phyloP scores from a whole-genome alignment of 1,139 yeast genomes.

The Magnusiomyces suaveolens region DNA sequence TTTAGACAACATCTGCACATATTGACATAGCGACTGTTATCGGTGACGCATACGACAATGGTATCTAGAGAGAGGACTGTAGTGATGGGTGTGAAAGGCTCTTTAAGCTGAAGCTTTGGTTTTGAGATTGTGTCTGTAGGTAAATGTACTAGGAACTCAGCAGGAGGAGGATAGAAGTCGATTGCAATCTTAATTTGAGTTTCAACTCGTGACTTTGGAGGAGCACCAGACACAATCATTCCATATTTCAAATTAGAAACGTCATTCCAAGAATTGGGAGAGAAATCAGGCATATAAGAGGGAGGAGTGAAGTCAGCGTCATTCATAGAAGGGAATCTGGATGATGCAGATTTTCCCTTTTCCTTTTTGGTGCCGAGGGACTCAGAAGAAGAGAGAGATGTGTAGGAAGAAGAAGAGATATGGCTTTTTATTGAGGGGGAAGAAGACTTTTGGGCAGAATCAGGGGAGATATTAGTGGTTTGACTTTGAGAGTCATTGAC shows the following conservation, averaged over 20 bases:
- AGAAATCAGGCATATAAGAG: slow-evolving; percentile 29
- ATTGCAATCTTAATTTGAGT: slow-evolving; percentile 74
- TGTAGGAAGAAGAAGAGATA: not conserved
- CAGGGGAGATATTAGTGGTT: not conserved
- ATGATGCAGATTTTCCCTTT: not conserved
- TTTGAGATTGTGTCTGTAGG: slow-evolving; percentile 81
- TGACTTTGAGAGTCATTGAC: not conserved
- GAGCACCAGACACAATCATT: slow-evolving; percentile 50
- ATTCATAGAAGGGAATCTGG: not conserved
- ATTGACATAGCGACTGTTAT: slow-evolving; percentile 45
- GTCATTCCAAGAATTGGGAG: slow-evolving; percentile 28
- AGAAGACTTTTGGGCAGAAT: not conserved
- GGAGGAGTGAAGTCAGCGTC: slow-evolving; percentile 15
- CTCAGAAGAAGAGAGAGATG: slow-evolving; percentile 4
- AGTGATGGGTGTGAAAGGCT: slow-evolving; percentile 28
- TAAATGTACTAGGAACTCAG: slow-evolving; percentile 55
- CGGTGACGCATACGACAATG: slow-evolving; percentile 31
- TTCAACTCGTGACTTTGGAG: slow-evolving; percentile 76
- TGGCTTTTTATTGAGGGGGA: slow-evolving; percentile 2
- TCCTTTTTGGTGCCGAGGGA: slow-evolving; percentile 5
- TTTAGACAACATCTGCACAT: slow-evolving; percentile 79
- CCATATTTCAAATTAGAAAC: slow-evolving; percentile 41
- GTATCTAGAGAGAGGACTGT: slow-evolving; percentile 28
- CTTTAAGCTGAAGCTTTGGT: slow-evolving; percentile 56
- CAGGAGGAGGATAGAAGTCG: slow-evolving; percentile 62